Base-by-base conservation (phyloP, 805 yeast species). In the Pichia cephalocereana region DNA sequence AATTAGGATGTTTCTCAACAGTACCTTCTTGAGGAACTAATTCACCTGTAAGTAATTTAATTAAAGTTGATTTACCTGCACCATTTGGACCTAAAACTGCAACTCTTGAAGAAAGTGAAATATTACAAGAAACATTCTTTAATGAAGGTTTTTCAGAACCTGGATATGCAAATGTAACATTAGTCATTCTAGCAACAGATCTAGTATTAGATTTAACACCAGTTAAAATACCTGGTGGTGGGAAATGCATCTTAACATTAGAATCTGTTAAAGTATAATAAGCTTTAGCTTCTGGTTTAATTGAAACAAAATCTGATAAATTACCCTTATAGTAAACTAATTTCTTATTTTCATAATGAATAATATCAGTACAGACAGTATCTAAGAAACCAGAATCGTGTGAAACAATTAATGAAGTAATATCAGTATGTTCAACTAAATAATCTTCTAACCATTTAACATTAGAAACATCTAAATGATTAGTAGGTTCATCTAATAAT, bases 371-470 rank as follows among this genome's bases (percentile, higher is more conserved):
- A 74, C 98, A 93, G 36, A 91, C 98, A 45, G 82, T 80, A 64
- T 91, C 99, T 65, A 91, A 72, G 77, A 91, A 91, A 23, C 96
- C 96, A 47, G 97, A 88, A 72, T 91, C 99, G 77, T 91, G 99
- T 46, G 98, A 90, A 57, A 91, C 98, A 63, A 91, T 91, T 65
- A 91, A 74, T 17, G 96, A 87, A 46, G 99, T 91, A 65, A 93
- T 90, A 48, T 88, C 84, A 18, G 86, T 78, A 67, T 93, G 88
- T 47, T 77, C 80, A 38, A 80, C 73, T 62, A 93, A 75, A 63
- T 93, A 93, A 52, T 91, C 89, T 70, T 88, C 83, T 56, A 91
- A 75, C 99, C 99, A 91, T 64, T 83, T 79, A 51, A 93, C 98
- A 60, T 91, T 91, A 41, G 79, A 72, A 44, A 88, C 96, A 73